These are phyloP conservation scores for Thymus mandschuricus DNA, from an alignment of 257 asterid species.

Conservation along the genomic window DNA sequence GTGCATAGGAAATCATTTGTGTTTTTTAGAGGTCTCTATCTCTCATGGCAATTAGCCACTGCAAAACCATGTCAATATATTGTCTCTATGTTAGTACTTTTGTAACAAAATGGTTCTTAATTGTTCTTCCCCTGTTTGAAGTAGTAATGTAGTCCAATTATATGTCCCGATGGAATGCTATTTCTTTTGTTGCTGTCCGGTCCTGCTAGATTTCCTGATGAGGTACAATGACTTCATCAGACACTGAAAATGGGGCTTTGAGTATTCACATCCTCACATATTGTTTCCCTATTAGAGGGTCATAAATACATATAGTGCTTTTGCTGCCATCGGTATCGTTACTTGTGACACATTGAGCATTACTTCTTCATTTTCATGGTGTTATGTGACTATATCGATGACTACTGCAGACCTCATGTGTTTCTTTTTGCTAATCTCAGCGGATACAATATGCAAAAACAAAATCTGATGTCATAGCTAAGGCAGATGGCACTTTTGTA, in stretches of 20 bases:
- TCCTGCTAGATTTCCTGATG: conserved; percentile 4
- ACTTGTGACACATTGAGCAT: neutral
- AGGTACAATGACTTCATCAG: neutral
- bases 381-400: neutral
- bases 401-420: neutral
- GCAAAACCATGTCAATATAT: neutral
- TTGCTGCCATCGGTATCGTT: neutral
- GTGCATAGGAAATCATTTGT: neutral
- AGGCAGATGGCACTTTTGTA: conserved; percentile 89
- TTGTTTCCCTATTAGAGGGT: neutral
- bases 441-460: conserved; percentile 94
- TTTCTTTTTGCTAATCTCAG: conserved; percentile 44
- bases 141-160: neutral
- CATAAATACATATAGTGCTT: neutral
- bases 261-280: neutral
- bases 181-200: neutral
- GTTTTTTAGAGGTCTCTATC: neutral
- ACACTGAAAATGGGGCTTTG: neutral
- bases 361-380: neutral
- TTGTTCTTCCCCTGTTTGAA: neutral
- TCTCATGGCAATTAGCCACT: neutral
- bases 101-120: neutral
- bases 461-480: conserved; percentile 85
- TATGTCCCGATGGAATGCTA: conserved; percentile 6
- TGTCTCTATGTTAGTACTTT: neutral